Evolutionary conservation across 805 yeast species (phyloP), one percentile per base, ranked within the genome.

Genomic region (Nakazawaea ishiwadae): DNA sequence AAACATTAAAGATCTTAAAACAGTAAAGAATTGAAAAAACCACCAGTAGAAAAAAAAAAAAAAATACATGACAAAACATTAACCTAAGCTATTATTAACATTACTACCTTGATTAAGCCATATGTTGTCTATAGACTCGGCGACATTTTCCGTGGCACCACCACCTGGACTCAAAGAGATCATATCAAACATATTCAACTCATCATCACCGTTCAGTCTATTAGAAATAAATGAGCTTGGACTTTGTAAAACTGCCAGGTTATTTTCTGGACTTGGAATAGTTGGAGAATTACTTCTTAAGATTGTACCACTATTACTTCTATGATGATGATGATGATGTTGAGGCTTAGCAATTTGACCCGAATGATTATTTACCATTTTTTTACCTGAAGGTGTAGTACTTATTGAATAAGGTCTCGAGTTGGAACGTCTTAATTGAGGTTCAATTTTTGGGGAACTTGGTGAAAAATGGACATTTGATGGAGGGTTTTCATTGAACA

Each of bases 181-280:
- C 40, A 41, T 31, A 30, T 41, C 44, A 33, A 41, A 29, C 44
- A 41, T 31, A 21, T 31, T 36, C 29, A 41, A 36, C n/a, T n/a
- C n/a, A 15, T 41, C 44, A 26, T 41, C 44, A 31, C 24, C 32
- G 5, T 8, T 15, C 24, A 23, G 35, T 16, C 18, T 11, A 21
- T 30, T 31, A 4, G 35, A 30, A 12, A 31, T 23, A 10, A 37
- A 30, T n/a, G 40, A 37, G 30, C 29, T 33, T 5, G 44, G 44
- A 15, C 42, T 39, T 19, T 34, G 44, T 12, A 29, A 35, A 30
- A 24, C 28, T 27, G n/a, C n/a, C n/a, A n/a, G n/a, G n/a, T 16
- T 18, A 23, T 3, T 26, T 24, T 35, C 32, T 11, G 40, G 36
- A 15, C 39, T 35, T 16, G 44, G 17, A 15, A 20, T 41, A n/a